Conservation (phyloP, 2,329 filamentous ascomycete species). For the Aspergillus costaricaensis region DNA sequence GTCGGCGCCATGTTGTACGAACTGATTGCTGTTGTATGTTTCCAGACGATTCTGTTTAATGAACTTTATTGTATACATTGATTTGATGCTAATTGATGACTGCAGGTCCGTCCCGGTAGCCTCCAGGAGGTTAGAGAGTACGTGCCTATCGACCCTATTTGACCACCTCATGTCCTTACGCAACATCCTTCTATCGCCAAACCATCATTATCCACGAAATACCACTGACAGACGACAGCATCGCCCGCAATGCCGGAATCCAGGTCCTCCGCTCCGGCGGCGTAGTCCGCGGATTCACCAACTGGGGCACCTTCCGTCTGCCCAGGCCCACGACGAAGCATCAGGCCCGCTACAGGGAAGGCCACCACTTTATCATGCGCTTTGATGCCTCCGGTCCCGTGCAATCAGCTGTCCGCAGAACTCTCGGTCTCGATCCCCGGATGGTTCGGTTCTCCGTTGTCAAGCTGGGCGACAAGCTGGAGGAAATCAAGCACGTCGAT, state of each 20-base stretch:
- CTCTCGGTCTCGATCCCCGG: constrained; percentile 80
- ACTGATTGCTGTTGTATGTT: constrained; percentile 85
- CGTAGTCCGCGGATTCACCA: constrained; percentile 86
- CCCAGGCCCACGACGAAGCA: constrained; percentile 77
- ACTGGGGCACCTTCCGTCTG: constrained; percentile 92
- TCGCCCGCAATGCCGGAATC: constrained; percentile 80
- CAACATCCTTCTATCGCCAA: neutral
- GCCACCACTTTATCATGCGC: constrained; percentile 97
- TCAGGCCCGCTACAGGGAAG: constrained; percentile 78
- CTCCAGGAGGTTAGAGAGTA: constrained; percentile 95
- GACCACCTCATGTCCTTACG: constrained; percentile 7
- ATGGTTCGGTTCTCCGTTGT: constrained; percentile 87
- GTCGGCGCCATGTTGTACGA: constrained; percentile 82
- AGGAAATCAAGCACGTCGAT: constrained; percentile 60
- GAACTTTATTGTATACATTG: neutral
- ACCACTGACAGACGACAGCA: constrained; percentile 55
- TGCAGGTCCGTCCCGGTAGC: constrained; percentile 86
- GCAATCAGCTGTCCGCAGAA: constrained; percentile 73
- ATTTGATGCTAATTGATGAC: constrained; percentile 12
- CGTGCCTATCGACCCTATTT: constrained; percentile 35
- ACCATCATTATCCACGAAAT: neutral
- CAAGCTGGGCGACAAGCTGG: constrained; percentile 72
- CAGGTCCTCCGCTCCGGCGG: constrained; percentile 81
- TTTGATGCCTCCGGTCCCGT: constrained; percentile 78
- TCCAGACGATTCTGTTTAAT: neutral